These are phyloP conservation scores for Lathyrus oleraceus DNA, from an alignment of 306 rosid species.

Conservation along the genomic window DNA sequence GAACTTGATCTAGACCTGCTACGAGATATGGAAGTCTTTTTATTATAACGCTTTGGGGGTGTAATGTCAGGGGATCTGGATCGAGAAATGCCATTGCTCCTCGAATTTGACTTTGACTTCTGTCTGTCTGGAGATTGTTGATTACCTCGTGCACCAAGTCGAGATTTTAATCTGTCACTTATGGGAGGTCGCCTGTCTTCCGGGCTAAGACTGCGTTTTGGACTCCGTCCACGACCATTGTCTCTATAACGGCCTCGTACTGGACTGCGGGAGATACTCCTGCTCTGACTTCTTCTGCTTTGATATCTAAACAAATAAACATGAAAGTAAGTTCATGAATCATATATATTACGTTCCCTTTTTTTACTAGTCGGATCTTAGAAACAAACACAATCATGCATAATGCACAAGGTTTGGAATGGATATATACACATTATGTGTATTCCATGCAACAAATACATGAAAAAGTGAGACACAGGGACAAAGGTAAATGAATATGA, in stretches of 20 bases:
- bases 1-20: constrained; percentile 79
- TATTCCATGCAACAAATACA: not conserved
- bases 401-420: not conserved
- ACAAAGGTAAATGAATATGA: constrained; percentile 8
- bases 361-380: not conserved
- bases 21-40: constrained; percentile 54
- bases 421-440: not conserved
- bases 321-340: constrained; percentile 4
- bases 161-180: constrained; percentile 74
- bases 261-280: constrained; percentile 79
- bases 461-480: not conserved
- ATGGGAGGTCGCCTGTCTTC: constrained; percentile 61
- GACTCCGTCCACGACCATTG: constrained; percentile 54
- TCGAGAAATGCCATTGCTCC: constrained; percentile 41
- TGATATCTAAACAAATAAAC: constrained; percentile 46
- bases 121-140: constrained; percentile 48
- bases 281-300: constrained; percentile 67
- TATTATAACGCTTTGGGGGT: constrained; percentile 45
- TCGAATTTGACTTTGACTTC: constrained; percentile 48
- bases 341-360: not conserved
- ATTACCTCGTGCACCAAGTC: constrained; percentile 70
- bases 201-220: constrained; percentile 58
- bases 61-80: constrained; percentile 68
- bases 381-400: not conserved
- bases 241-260: constrained; percentile 59